Conservation (phyloP, 768 basidiomycete species). For the Lepiota brunneoincarnata region DNA sequence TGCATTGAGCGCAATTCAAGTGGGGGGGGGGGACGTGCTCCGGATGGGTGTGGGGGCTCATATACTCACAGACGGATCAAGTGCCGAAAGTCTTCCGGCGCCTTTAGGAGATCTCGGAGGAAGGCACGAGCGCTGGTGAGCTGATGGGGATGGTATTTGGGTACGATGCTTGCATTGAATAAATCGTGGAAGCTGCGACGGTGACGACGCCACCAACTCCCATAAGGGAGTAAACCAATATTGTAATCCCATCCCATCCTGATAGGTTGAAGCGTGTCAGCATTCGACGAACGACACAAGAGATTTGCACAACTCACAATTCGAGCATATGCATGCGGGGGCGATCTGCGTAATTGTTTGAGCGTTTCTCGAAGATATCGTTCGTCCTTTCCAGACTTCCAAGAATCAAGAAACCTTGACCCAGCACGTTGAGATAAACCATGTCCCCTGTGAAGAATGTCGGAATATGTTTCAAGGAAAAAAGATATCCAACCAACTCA, state of each 20-base stretch:
- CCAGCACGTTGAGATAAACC: constrained; percentile 14
- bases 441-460: constrained; percentile 11
- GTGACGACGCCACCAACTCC: constrained; percentile 11
- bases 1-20: neutral
- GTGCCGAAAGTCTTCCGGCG: constrained; percentile 10
- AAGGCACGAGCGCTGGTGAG: neutral
- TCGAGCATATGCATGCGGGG: constrained; percentile 45
- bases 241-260: constrained; percentile 11
- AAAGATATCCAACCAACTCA: neutral
- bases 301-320: constrained; percentile 28
- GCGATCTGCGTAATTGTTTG: constrained; percentile 19
- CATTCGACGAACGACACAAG: neutral
- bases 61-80: constrained; percentile 2
- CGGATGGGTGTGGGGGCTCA: neutral
- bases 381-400: constrained; percentile 5
- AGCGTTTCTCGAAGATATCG: constrained; percentile 16
- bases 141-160: constrained; percentile 2
- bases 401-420: constrained; percentile 13
- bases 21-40: too few relatives aligned
- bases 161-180: constrained; percentile 10
- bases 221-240: constrained; percentile 5
- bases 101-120: neutral
- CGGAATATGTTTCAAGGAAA: neutral
- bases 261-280: constrained; percentile 10
- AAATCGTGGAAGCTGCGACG: constrained; percentile 9